These are phyloP conservation scores for Monosporascus sp. DNA, from an alignment of 2,329 filamentous ascomycete genomes.

Conservation along the genomic window DNA sequence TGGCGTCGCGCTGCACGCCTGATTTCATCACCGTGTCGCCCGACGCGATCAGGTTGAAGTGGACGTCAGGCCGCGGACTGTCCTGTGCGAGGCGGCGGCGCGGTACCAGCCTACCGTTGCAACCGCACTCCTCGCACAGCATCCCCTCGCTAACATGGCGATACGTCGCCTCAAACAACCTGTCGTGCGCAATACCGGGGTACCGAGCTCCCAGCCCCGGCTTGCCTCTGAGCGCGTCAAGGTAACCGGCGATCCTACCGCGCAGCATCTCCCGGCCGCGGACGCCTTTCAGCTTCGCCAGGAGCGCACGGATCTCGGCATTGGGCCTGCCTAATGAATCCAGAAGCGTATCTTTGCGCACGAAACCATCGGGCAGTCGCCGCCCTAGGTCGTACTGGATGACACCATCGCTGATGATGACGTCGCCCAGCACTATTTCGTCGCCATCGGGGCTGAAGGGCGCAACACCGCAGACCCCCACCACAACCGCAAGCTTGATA, in stretches of 20 bases:
- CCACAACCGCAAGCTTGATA: slow-evolving; percentile 12
- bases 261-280: slow-evolving; percentile 5
- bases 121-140: slow-evolving; percentile 3
- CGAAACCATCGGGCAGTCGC: slow-evolving; percentile 12
- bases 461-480: slow-evolving; percentile 17
- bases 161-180: slow-evolving; percentile 13
- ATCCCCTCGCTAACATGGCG: slow-evolving; percentile 7
- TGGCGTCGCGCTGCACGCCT: slow-evolving; percentile 28
- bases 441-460: slow-evolving; percentile 5
- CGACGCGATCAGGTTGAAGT: slow-evolving; percentile 34
- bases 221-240: slow-evolving; percentile 1
- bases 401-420: slow-evolving; percentile 21
- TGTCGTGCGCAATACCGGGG: slow-evolving; percentile 10
- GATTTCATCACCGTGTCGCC: slow-evolving; percentile 37
- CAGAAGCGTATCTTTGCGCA: slow-evolving; percentile 14
- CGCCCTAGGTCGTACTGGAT: slow-evolving; percentile 27
- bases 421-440: slow-evolving; percentile 21
- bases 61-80: slow-evolving; percentile 19
- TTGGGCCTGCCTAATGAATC: slow-evolving; percentile 17
- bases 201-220: slow-evolving; percentile 4
- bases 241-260: slow-evolving; percentile 2
- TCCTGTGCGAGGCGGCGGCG: slow-evolving; percentile 11
- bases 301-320: slow-evolving; percentile 16
- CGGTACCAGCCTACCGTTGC: slow-evolving; percentile 17
- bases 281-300: slow-evolving; percentile 22